Percentiles rank a stretch among this genome's conserved stretches.
These are phyloP conservation scores for Apium graveolens DNA, from an alignment of 129 eudicot species.

Conservation along the genomic window DNA sequence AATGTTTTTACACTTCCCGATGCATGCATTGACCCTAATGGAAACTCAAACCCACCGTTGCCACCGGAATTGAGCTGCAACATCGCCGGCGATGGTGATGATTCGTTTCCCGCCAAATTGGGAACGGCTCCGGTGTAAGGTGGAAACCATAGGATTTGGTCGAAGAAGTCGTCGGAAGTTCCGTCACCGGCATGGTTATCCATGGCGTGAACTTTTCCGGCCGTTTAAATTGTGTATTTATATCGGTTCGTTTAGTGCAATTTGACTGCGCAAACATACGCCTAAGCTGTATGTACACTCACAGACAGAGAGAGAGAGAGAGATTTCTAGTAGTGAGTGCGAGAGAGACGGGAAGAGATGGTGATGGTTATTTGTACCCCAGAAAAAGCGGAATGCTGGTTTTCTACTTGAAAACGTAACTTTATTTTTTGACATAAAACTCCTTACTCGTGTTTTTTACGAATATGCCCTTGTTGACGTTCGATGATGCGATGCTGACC, in stretches of 20 bases:
- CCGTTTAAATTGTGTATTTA: background rate
- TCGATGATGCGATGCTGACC: background rate
- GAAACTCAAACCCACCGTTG: conserved; percentile 25
- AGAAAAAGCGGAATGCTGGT: background rate
- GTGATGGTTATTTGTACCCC: background rate
- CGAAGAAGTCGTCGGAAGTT: conserved; percentile 74
- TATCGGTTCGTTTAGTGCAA: background rate
- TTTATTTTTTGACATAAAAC: too few relatives aligned
- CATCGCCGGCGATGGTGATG: conserved; percentile 42
- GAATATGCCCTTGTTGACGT: background rate
- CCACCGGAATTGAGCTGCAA: conserved; percentile 68
- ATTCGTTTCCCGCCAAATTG: conserved; percentile 51
- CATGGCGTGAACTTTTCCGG: conserved; percentile 28
- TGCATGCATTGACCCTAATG: conserved; percentile 36
- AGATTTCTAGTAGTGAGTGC: background rate
- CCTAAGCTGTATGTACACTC: background rate
- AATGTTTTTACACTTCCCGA: background rate
- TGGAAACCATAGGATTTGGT: conserved; percentile 72
- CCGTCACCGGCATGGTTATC: conserved; percentile 70
- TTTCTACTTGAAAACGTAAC: background rate
- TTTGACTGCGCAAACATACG: background rate
- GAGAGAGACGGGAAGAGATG: background rate
- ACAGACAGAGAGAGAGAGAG: background rate
- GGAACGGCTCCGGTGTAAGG: conserved; percentile 35
- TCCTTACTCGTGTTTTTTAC: too few relatives aligned